phyloP scores from a whole-genome alignment of 441 rosid species.

The Daphne laureola region DNA sequence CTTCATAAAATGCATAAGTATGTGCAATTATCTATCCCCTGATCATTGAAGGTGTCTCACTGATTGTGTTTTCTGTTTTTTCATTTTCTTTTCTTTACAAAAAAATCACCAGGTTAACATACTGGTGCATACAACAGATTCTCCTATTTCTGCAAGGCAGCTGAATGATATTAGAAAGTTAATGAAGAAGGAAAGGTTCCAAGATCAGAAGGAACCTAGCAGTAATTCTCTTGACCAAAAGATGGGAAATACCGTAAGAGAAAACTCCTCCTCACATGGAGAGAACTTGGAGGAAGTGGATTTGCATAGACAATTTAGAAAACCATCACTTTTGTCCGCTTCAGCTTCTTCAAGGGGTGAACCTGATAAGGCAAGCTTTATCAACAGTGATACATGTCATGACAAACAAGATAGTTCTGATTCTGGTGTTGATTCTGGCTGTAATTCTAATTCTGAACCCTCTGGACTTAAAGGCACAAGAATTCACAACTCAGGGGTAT shows the following conservation, averaged over 20 bases:
- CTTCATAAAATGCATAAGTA: no score
- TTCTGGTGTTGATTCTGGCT: constrained; percentile 40
- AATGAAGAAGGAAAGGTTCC: constrained; percentile 48
- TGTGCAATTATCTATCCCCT: no score
- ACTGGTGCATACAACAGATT: constrained; percentile 74
- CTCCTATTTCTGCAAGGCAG: constrained; percentile 65
- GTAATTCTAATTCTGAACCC: constrained; percentile 50
- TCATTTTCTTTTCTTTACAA: constrained; percentile 13
- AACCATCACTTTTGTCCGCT: constrained; percentile 38
- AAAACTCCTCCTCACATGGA: constrained; percentile 18
- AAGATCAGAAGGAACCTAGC: constrained; percentile 23
- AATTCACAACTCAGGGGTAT: constrained; percentile 26
- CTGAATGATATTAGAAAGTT: constrained; percentile 72
- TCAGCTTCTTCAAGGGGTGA: constrained; percentile 29
- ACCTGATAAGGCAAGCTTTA: constrained; percentile 13
- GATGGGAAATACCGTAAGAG: constrained; percentile 19
- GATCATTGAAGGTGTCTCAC: no score
- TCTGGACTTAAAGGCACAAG: constrained; percentile 30
- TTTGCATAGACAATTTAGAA: constrained; percentile 22
- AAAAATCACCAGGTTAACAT: constrained; percentile 64
- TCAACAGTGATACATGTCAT: constrained; percentile 17
- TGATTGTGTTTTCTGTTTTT: constrained; percentile 11
- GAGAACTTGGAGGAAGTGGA: constrained; percentile 29
- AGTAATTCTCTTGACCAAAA: constrained; percentile 20
- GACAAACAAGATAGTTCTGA: constrained; percentile 30